A percentile compares a stretch with the other conserved stretches of the same genome.
phyloP scores from a whole-genome alignment of 495 filamentous ascomycete species.

The Cetradonia linearis region DNA sequence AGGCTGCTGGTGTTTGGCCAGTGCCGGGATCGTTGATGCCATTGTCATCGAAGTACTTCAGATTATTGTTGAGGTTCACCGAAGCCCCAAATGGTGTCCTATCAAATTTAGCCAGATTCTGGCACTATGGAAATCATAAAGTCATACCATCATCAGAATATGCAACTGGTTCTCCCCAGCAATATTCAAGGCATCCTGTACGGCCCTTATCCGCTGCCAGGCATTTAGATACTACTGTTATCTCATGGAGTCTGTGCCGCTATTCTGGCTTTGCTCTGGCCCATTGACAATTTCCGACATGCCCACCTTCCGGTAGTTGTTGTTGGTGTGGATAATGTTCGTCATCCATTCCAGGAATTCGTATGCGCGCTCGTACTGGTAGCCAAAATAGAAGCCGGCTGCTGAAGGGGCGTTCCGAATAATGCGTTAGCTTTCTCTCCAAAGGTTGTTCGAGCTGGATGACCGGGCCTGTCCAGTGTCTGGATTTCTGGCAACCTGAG shows the following conservation, averaged over 20 bases:
- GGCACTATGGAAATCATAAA: neutral
- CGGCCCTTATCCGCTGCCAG: slow-evolving; percentile 38
- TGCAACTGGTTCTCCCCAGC: slow-evolving; percentile 36
- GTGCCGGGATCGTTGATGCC: slow-evolving; percentile 23
- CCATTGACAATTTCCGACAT: slow-evolving; percentile 54
- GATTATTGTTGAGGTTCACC: slow-evolving; percentile 40
- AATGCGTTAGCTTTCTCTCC: neutral
- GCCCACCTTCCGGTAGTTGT: slow-evolving; percentile 45
- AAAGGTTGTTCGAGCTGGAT: too few relatives aligned
- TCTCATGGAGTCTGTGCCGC: slow-evolving; percentile 29
- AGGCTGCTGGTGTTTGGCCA: slow-evolving; percentile 29
- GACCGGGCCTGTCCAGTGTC: slow-evolving; percentile 52
- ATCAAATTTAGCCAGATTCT: neutral
- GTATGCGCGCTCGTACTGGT: slow-evolving; percentile 48
- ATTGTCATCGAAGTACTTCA: slow-evolving; percentile 42
- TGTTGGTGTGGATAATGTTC: slow-evolving; percentile 42
- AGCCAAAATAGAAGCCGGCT: slow-evolving; percentile 45
- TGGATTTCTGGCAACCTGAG: slow-evolving; percentile 41
- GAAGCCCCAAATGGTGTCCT: slow-evolving; percentile 38
- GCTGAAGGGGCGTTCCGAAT: slow-evolving; percentile 30
- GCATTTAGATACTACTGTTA: slow-evolving; percentile 41
- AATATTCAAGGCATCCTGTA: slow-evolving; percentile 32
- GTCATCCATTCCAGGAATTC: slow-evolving; percentile 52
- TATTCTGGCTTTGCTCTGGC: slow-evolving; percentile 34
- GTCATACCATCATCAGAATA: slow-evolving; percentile 31